phyloP scores from a whole-genome alignment of 352 stramenopile species.

The Blastocystis hominis region DNA sequence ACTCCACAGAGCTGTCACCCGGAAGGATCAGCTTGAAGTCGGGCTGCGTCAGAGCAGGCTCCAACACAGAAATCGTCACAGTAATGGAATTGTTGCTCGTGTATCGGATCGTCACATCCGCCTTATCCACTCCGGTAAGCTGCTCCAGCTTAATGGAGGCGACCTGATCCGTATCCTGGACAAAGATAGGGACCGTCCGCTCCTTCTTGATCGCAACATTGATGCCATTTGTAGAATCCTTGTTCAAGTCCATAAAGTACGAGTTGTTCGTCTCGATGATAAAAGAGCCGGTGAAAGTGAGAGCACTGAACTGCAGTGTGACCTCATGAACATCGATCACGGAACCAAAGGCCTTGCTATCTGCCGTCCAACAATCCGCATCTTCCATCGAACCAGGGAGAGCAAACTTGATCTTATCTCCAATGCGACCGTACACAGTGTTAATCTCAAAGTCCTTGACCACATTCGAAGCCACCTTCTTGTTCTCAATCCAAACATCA shows the following conservation, averaged over 20 bases:
- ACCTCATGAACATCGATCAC: slow-evolving; percentile 28
- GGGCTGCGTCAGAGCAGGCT: slow-evolving; percentile 7
- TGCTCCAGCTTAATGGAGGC: slow-evolving; percentile 51
- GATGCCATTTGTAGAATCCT: no score
- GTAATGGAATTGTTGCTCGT: slow-evolving; percentile 9
- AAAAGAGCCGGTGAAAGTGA: slow-evolving; percentile 27
- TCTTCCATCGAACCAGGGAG: slow-evolving; percentile 20
- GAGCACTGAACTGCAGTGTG: neutral
- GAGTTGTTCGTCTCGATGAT: neutral
- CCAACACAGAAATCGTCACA: neutral
- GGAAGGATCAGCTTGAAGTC: slow-evolving; percentile 44
- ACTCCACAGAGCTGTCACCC: neutral
- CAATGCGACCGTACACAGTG: neutral
- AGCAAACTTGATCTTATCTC: slow-evolving; percentile 47
- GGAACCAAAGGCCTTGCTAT: neutral
- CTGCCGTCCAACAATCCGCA: slow-evolving; percentile 41
- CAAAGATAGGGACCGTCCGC: slow-evolving; percentile 41
- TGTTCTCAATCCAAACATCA: neutral
- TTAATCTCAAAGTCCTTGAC: neutral
- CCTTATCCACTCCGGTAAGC: slow-evolving; percentile 33
- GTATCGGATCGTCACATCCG: neutral
- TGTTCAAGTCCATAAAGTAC: neutral
- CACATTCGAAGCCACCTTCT: slow-evolving; percentile 20
- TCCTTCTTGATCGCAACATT: neutral
- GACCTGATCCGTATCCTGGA: slow-evolving; percentile 22